Evolutionary conservation across 331 rosid species (phyloP).

Genomic region (Dryas integrifolia): DNA sequence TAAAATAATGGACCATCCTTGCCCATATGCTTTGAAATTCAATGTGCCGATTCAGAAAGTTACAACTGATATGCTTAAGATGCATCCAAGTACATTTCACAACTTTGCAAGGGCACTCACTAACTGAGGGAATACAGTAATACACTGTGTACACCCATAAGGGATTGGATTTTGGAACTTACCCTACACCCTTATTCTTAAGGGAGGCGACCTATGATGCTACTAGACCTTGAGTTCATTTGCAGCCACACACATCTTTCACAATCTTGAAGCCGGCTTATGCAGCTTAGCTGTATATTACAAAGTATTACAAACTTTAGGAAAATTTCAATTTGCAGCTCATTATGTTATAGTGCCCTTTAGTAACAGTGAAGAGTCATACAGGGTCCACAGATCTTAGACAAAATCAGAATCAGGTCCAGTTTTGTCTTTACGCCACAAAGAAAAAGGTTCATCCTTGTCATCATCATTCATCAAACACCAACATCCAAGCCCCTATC

Average conservation of each 20-base stretch:
- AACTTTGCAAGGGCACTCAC: no score
- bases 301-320: not conserved
- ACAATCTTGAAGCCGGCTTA: not conserved
- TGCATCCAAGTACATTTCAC: no score
- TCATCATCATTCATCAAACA: conserved; percentile 10
- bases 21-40: not conserved
- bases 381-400: conserved; percentile 17
- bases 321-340: not conserved
- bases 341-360: not conserved
- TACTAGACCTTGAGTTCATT: not conserved
- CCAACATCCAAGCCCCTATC: conserved; percentile 4
- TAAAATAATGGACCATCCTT: not conserved
- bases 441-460: not conserved
- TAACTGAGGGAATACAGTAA: no score
- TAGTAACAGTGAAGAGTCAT: conserved; percentile 1
- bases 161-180: no score
- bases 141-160: no score
- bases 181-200: no score
- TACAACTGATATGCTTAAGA: no score
- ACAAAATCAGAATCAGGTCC: conserved; percentile 13
- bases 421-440: not conserved
- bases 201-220: no score
- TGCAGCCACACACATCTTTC: not conserved
- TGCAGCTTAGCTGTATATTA: not conserved
- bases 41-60: not conserved